phyloP scores from a whole-genome alignment of 2,329 filamentous ascomycete species.

The Zasmidium cellare region DNA sequence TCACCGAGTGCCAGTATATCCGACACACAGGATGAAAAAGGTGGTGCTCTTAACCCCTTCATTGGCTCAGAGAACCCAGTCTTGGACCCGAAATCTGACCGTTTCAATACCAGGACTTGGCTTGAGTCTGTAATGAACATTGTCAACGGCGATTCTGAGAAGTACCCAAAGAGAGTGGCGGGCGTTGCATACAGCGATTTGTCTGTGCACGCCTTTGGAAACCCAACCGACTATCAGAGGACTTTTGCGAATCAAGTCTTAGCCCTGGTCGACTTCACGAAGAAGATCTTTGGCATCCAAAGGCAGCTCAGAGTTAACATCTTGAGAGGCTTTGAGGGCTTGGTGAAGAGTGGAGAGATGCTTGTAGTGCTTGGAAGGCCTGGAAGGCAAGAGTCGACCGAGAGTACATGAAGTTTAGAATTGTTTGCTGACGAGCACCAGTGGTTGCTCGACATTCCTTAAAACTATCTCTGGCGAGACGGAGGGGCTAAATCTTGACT shows the following conservation, averaged over 20 bases:
- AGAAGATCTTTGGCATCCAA: neutral
- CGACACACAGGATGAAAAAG: neutral
- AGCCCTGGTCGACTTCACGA: neutral
- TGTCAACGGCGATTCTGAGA: neutral
- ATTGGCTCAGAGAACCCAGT: neutral
- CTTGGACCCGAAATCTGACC: neutral
- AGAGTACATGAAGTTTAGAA: neutral
- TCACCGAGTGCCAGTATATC: neutral
- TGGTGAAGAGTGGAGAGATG: slow-evolving; percentile 66
- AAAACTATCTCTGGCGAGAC: slow-evolving; percentile 73
- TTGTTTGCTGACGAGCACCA: slow-evolving; percentile 21
- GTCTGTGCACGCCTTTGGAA: neutral
- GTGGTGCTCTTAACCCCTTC: neutral
- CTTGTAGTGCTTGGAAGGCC: slow-evolving; percentile 72
- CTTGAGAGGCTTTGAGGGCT: slow-evolving; percentile 67
- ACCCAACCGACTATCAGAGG: neutral
- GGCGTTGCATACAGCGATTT: neutral
- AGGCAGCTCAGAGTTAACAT: neutral
- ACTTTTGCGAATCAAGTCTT: neutral
- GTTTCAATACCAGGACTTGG: neutral
- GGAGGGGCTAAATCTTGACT: slow-evolving; percentile 63
- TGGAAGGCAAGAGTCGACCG: slow-evolving; percentile 43
- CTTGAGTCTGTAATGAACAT: neutral
- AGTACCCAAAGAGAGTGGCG: neutral
- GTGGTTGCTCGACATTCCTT: slow-evolving; percentile 74